Evolutionary conservation across 352 stramenopile genomes (phyloP), one percentile per base, ranked within the genome.

Genomic region (Saprolegnia parasitica): DNA sequence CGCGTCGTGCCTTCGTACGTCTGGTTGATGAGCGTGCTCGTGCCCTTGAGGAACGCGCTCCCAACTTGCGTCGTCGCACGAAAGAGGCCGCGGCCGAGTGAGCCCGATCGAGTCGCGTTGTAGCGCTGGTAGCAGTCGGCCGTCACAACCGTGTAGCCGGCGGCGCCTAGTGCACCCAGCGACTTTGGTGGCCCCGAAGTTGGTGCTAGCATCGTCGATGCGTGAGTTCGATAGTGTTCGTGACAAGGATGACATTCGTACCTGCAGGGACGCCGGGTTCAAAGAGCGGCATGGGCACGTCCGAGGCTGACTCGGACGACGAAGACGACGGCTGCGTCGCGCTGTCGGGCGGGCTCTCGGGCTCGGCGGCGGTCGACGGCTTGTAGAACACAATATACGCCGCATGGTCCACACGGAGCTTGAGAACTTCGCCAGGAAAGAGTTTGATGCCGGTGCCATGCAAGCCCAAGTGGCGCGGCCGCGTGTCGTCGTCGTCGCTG

Each of bases 321-420:
- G 75, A 85, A n/a, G 78, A 86, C 60, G 79, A 79, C 16, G 67
- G 71, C 63, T 81, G 73, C 6, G 77, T 77, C 6, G 67, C 64
- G 26, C 81, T 83, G 26, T 85, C 72, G 23, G 73, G 74, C 1
- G 50, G 56, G 20, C 67, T 81, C 46, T 81, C 80, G 20, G 73
- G 75, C 18, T 49, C 42, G 8, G 13, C 18, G 42, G 42, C 18
- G 13, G 42, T 49, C 13, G 42, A 49, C 18, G 73, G 78, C 72
- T 95, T 95, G 77, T 93, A 95, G 52, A 93, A 95, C 46, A 95
- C 92, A 56, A 95, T 95, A 72, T 95, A 95, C 11, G 87, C 84
- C 18, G 77, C 81, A 49, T 88, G 87, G 24, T 93, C 87, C 29
- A 87, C 81, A 56, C 81, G 84, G 64, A 90, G 76, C 5, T 81